These are phyloP conservation scores for Condylostoma magnum DNA, from an alignment of 169 alveolate species.

Conservation along the genomic window DNA sequence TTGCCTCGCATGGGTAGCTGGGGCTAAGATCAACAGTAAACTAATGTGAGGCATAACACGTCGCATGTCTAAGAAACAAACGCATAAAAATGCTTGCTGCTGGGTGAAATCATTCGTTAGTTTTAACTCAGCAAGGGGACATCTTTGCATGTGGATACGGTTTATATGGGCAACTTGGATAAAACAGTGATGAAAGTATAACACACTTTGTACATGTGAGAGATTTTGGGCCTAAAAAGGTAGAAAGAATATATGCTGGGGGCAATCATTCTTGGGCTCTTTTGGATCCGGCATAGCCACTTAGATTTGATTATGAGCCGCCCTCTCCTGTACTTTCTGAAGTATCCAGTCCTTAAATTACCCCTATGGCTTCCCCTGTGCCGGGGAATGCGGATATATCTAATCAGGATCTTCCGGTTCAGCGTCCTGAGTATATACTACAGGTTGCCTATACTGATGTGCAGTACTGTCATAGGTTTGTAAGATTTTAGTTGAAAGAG, in stretches of 20 bases:
- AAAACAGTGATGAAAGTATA: conserved; percentile 64
- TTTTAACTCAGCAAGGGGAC: conserved; percentile 65
- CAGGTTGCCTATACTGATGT: conserved; percentile 75
- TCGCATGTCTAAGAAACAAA: conserved; percentile 59
- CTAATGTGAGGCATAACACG: conserved; percentile 58
- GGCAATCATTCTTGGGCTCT: conserved; percentile 86
- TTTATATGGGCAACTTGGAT: conserved; percentile 53
- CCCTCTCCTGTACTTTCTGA: conserved; percentile 52
- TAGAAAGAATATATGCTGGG: conserved; percentile 77
- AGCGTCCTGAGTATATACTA: conserved; percentile 25
- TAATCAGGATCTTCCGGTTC: neutral
- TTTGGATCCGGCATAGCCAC: conserved; percentile 67
- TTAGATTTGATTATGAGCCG: conserved; percentile 57
- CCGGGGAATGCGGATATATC: neutral
- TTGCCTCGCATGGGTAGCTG: conserved; percentile 80
- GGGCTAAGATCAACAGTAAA: conserved; percentile 73
- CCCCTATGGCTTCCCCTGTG: neutral
- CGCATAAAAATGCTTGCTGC: conserved; percentile 63
- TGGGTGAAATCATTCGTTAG: conserved; percentile 83
- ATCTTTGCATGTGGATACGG: conserved; percentile 82
- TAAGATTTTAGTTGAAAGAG: conserved; percentile 53
- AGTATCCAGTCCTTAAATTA: neutral
- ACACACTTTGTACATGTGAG: conserved; percentile 61
- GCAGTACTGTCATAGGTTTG: conserved; percentile 74
- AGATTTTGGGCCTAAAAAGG: conserved; percentile 58